phyloP scores from a whole-genome alignment of 2,329 filamentous ascomycete species.

The Scedosporium dehoogii region DNA sequence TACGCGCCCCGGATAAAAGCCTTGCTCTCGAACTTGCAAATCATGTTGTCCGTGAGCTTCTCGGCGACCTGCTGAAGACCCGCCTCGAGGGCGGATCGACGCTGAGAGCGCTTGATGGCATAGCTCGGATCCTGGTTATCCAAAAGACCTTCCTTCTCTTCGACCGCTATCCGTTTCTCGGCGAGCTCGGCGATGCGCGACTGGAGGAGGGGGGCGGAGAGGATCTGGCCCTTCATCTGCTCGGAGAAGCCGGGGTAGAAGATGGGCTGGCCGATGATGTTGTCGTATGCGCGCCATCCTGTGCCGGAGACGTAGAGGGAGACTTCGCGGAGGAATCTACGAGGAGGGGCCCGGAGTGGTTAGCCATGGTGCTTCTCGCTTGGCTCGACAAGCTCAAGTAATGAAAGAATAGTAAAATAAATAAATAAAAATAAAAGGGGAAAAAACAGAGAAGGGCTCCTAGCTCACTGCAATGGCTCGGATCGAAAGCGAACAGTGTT shows the following conservation, averaged over 20 bases:
- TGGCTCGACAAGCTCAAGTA: no score
- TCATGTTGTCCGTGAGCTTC: slow-evolving; percentile 87
- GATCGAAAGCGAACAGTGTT: slow-evolving; percentile 80
- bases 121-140: slow-evolving; percentile 45
- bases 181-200: slow-evolving; percentile 68
- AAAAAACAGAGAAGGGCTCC: not conserved
- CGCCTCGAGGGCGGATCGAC: slow-evolving; percentile 56
- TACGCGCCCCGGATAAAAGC: slow-evolving; percentile 87
- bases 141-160: slow-evolving; percentile 65
- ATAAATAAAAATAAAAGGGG: not conserved
- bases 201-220: slow-evolving; percentile 67
- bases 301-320: slow-evolving; percentile 86
- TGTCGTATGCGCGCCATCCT: slow-evolving; percentile 91
- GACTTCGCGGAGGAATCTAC: slow-evolving; percentile 83
- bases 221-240: slow-evolving; percentile 70
- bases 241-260: slow-evolving; percentile 91
- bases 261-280: slow-evolving; percentile 80
- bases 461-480: slow-evolving; percentile 47
- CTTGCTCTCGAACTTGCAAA: slow-evolving; percentile 97
- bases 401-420: slow-evolving; percentile 9
- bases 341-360: not conserved
- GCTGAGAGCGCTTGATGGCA: slow-evolving; percentile 29
- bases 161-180: slow-evolving; percentile 60
- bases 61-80: slow-evolving; percentile 74
- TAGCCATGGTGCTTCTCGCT: not conserved